phyloP scores from a whole-genome alignment of 371 early-diverging fungal genomes.

The Syncephalis plumigaleata region DNA sequence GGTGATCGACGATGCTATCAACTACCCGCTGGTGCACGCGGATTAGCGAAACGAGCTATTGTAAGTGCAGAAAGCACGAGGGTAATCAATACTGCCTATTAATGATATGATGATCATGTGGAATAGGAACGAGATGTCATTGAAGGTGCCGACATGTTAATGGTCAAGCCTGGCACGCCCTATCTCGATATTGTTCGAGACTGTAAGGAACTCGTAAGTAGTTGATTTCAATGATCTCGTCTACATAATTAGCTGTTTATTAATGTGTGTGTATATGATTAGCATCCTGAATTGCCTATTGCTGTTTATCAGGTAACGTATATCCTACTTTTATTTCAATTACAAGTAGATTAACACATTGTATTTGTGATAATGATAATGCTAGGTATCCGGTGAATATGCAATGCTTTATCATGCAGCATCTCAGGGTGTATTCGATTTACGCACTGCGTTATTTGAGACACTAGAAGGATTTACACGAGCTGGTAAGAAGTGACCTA shows the following conservation, averaged over 20 bases:
- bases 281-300: slow-evolving; percentile 42
- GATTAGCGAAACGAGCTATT: slow-evolving; percentile 77
- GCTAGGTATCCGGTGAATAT: slow-evolving; percentile 72
- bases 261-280: too few relatives aligned
- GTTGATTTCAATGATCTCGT: too few relatives aligned
- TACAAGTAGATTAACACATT: too few relatives aligned
- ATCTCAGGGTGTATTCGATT: slow-evolving; percentile 68
- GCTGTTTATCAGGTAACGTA: slow-evolving; percentile 90
- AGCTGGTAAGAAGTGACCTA: slow-evolving; percentile 58
- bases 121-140: slow-evolving; percentile 62
- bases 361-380: too few relatives aligned
- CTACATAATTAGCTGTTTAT: too few relatives aligned
- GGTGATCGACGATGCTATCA: slow-evolving; percentile 93
- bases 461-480: slow-evolving; percentile 63
- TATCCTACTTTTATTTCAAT: too few relatives aligned
- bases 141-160: slow-evolving; percentile 93
- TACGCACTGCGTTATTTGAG: slow-evolving; percentile 72
- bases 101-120: too few relatives aligned
- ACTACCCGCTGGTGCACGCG: slow-evolving; percentile 75
- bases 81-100: too few relatives aligned
- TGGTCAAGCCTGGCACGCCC: slow-evolving; percentile 93
- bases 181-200: slow-evolving; percentile 92
- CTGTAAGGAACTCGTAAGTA: slow-evolving; percentile 42
- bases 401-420: slow-evolving; percentile 86
- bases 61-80: slow-evolving; percentile 14